Evolutionary conservation across 306 rosid species (phyloP), one percentile per base, ranked within the genome.

Genomic region (Inga leiocalycina): DNA sequence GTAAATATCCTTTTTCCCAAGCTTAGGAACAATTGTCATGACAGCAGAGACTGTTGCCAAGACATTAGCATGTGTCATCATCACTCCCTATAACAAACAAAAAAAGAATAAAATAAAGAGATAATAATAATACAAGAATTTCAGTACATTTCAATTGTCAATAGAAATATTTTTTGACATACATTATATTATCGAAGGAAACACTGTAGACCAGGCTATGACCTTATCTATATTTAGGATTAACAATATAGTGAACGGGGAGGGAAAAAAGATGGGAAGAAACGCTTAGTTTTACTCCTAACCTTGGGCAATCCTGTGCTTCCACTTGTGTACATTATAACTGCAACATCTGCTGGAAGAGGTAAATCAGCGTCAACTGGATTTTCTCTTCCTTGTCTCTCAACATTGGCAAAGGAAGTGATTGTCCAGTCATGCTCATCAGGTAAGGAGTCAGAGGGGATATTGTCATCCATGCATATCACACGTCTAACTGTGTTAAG

Each of bases 321-420:
- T 88, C 99, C 99, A 86, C 99, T 97, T 56, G 99, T 94, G 87
- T 97, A 97, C 99, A 94, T 97, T 84, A 97, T 94, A 87, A 97
- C 99, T 6, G 98, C 99, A 79, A 92, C 76, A 87, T 97, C 98
- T 17, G 93, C 90, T 62, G 98, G 81, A 83, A 91, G 85, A 64
- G 99, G 99, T 71, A 97, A 86, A 81, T 92, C 94, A 32, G 97
- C 88, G n/a, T 84, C 94, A 49, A 89, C 62, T 49, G 89, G 92
- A 44, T 81, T 85, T 88, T 87, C 89, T 88, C 81, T 86, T 56
- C 99, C 99, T 82, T 88, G 93, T 81, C 17, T 86, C 86, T 86
- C 92, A 62, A 97, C 97, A 66, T 87, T 89, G 41, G 88, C 76
- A 77, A 94, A 91, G 71, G 92, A 81, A 81, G 83, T 76, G 82